phyloP scores from a whole-genome alignment of 2,329 filamentous ascomycete genomes.

The Botrytis byssoidea region DNA sequence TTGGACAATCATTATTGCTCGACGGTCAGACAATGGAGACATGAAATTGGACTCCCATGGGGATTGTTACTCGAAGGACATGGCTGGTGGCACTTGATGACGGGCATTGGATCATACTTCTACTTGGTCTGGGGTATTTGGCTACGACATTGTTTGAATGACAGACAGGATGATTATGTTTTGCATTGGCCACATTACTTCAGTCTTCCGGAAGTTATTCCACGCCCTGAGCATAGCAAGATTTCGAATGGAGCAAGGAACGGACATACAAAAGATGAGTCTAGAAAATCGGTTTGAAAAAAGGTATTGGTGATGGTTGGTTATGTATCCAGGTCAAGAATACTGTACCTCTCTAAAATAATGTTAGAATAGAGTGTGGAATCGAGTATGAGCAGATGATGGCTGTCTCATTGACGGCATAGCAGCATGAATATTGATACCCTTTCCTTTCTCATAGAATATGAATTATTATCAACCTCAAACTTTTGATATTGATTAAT shows the following conservation, averaged over 20 bases:
- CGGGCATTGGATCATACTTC: constrained; percentile 66
- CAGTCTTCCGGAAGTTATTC: constrained; percentile 41
- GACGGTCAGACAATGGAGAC: constrained; percentile 50
- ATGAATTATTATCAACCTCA: background rate
- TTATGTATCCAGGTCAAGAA: background rate
- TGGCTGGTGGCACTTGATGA: constrained; percentile 76
- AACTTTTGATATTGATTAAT: background rate
- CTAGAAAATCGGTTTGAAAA: constrained; percentile 31
- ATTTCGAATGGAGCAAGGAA: constrained; percentile 23
- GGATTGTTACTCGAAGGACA: constrained; percentile 70
- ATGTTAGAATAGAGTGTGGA: background rate
- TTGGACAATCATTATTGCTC: constrained; percentile 64
- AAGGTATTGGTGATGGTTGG: background rate
- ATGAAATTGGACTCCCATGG: constrained; percentile 66
- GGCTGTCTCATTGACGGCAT: background rate
- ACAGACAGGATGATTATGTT: constrained; percentile 62
- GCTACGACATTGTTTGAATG: constrained; percentile 67
- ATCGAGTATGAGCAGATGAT: background rate
- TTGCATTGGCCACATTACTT: constrained; percentile 61
- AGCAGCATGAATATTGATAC: constrained; percentile 16
- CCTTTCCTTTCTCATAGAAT: constrained; percentile 18
- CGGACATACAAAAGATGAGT: constrained; percentile 25
- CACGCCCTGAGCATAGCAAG: constrained; percentile 23
- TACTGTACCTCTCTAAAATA: background rate
- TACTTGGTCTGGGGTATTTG: constrained; percentile 73